Conservation (phyloP, 2,329 filamentous ascomycete species). For the Cladophialophora bantiana region DNA sequence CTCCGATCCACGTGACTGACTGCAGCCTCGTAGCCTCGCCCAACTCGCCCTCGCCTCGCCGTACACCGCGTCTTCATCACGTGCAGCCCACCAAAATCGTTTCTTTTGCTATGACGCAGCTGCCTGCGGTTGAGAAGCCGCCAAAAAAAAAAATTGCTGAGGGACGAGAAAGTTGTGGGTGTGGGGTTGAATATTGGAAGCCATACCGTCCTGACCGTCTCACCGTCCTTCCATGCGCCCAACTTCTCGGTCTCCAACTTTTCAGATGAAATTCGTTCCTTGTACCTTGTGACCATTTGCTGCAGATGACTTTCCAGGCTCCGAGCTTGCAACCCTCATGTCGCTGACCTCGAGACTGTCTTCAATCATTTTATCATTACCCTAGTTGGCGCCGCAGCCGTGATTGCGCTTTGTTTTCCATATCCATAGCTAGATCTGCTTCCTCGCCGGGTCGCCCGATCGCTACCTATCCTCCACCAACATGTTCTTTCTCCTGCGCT, state of each 20-base stretch:
- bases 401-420: not conserved
- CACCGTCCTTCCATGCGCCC: not conserved
- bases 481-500: slow-evolving; percentile 44
- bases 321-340: slow-evolving; percentile 13
- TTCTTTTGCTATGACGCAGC: not conserved
- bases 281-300: slow-evolving; percentile 21
- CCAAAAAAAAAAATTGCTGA: slow-evolving; percentile 5
- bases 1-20: not conserved
- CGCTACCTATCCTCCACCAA: slow-evolving; percentile 10
- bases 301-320: slow-evolving; percentile 1
- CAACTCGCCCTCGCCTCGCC: too few species aligned
- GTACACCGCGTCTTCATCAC: not conserved
- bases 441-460: not conserved
- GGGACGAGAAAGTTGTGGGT: slow-evolving; percentile 6
- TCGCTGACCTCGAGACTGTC: slow-evolving; percentile 11
- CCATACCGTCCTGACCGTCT: not conserved
- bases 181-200: slow-evolving; percentile 4
- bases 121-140: not conserved
- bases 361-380: slow-evolving; percentile 7
- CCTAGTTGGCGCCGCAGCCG: not conserved
- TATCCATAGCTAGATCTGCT: slow-evolving; percentile 4
- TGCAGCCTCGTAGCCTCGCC: not conserved
- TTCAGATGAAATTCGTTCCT: slow-evolving; percentile 1
- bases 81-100: not conserved
- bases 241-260: slow-evolving; percentile 14